Conservation (phyloP, 352 stramenopile genomes). For the Globisporangium perplexum region DNA sequence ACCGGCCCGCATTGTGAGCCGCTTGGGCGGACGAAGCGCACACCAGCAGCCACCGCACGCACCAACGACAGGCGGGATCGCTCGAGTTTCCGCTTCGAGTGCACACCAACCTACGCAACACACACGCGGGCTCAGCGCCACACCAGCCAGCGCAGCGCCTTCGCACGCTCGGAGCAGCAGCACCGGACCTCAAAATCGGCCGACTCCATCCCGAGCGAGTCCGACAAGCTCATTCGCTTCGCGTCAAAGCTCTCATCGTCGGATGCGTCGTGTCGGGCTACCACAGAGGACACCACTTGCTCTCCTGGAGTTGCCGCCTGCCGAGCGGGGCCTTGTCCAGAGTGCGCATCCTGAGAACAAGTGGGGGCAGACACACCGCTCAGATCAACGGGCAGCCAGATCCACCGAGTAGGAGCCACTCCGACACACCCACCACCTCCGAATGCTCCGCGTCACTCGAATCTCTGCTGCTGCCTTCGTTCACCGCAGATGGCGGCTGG, state of each 20-base stretch:
- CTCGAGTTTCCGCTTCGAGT: constrained; percentile 36
- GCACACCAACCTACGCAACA: constrained; percentile 35
- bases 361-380: too few relatives aligned
- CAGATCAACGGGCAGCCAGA: neutral
- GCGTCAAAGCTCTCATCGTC: constrained; percentile 11
- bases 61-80: constrained; percentile 47
- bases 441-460: constrained; percentile 1
- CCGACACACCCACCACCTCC: neutral
- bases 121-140: neutral
- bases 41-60: constrained; percentile 4
- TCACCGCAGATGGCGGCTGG: constrained; percentile 9
- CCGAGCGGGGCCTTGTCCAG: neutral
- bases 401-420: neutral
- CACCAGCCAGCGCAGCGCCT: too few relatives aligned
- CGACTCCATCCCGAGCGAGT: constrained; percentile 71
- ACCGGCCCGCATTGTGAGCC: neutral
- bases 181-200: constrained; percentile 69
- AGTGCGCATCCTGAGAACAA: neutral
- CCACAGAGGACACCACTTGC: neutral
- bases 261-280: constrained; percentile 4
- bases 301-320: neutral
- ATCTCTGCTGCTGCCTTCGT: constrained; percentile 19
- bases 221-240: constrained; percentile 39
- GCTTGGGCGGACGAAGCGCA: too few relatives aligned
- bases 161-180: neutral